A percentile compares a stretch with the other conserved stretches of the same genome.
phyloP scores from a whole-genome alignment of 768 basidiomycete species.

The Dioszegia crocea region DNA sequence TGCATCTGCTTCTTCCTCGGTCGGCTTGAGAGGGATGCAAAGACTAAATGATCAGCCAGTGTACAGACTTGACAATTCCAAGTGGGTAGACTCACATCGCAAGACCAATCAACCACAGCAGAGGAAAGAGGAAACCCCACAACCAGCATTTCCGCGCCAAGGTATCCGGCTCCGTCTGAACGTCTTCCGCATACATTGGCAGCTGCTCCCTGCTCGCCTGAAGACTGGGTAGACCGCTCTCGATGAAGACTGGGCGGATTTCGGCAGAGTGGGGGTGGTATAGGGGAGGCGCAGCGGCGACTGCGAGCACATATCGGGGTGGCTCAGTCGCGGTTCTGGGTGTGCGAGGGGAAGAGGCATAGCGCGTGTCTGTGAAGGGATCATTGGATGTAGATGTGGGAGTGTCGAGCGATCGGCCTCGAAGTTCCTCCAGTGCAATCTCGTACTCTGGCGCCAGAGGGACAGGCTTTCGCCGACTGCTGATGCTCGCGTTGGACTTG shows the following conservation, averaged over 20 bases:
- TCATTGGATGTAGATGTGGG: not conserved
- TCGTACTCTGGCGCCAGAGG: conserved; percentile 8
- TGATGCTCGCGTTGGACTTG: conserved; percentile 24
- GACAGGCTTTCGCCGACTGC: conserved; percentile 28
- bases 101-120: conserved; percentile 39
- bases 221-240: not conserved
- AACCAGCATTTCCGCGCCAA: conserved; percentile 36
- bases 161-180: conserved; percentile 38
- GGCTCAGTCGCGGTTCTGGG: conserved; percentile 5
- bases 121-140: conserved; percentile 37
- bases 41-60: conserved; percentile 17
- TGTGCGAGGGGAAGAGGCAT: not conserved
- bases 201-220: conserved; percentile 19
- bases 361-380: not conserved
- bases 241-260: not conserved
- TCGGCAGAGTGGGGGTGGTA: not conserved
- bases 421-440: not conserved
- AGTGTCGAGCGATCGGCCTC: not conserved
- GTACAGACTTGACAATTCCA: not conserved
- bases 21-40: conserved; percentile 37
- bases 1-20: conserved; percentile 35
- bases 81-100: conserved; percentile 37
- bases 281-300: conserved; percentile 15
- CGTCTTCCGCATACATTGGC: conserved; percentile 30
- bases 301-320: conserved; percentile 25